phyloP scores from a whole-genome alignment of 306 rosid genomes.

The Macrotyloma uniflorum region DNA sequence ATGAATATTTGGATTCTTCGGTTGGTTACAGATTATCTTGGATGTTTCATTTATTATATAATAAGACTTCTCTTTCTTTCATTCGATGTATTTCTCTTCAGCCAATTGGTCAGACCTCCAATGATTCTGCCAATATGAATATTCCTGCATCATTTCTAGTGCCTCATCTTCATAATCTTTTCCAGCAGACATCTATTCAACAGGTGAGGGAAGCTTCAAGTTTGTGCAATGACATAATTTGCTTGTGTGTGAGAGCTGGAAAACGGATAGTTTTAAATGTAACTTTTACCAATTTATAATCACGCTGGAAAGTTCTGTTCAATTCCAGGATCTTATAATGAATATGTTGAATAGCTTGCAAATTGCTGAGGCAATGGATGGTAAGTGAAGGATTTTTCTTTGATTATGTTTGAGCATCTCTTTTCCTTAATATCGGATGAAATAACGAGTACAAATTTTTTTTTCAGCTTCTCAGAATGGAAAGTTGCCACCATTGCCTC shows the following conservation, averaged over 20 bases:
- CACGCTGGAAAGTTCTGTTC: constrained; percentile 39
- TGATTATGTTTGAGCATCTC: constrained; percentile 20
- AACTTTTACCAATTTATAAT: constrained; percentile 29
- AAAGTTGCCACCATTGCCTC: constrained; percentile 86
- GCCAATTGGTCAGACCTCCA: constrained; percentile 61
- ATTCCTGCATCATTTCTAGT: constrained; percentile 69
- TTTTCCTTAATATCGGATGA: constrained; percentile 16
- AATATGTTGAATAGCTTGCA: constrained; percentile 78
- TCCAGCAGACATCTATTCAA: constrained; percentile 89
- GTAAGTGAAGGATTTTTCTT: constrained; percentile 60
- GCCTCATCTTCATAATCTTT: constrained; percentile 92
- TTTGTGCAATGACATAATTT: constrained; percentile 33
- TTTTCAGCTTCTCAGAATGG: constrained; percentile 84
- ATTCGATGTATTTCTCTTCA: constrained; percentile 47
- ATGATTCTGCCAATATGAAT: constrained; percentile 62
- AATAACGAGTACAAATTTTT: constrained; percentile 30
- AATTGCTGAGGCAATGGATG: constrained; percentile 68
- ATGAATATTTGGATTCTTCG: constrained; percentile 31
- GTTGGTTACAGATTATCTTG: not conserved
- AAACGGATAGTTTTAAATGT: constrained; percentile 18
- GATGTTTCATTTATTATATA: constrained; percentile 28
- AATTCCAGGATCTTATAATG: constrained; percentile 80
- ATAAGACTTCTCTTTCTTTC: constrained; percentile 28
- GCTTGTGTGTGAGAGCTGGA: constrained; percentile 4
- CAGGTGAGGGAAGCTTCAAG: constrained; percentile 65